These are phyloP conservation scores for Verbena officinalis DNA, from an alignment of 257 asterid species.

Conservation along the genomic window DNA sequence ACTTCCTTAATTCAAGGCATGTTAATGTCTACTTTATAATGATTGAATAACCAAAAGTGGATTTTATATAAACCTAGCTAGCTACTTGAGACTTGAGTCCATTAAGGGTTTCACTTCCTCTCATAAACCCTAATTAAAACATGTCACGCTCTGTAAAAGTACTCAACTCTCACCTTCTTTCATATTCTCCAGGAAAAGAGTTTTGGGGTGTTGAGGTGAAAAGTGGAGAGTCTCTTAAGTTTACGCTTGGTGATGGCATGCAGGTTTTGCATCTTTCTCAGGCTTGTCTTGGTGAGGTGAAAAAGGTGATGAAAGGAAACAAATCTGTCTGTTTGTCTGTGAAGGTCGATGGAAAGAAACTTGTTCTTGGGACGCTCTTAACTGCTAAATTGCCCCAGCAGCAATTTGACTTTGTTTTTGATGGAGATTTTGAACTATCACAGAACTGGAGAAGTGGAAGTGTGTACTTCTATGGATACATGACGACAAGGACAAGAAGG, in stretches of 20 bases:
- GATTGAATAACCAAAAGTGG: too few species aligned
- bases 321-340: conserved; percentile 55
- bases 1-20: too few species aligned
- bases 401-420: conserved; percentile 81
- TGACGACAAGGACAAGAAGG: conserved; percentile 54
- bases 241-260: conserved; percentile 52
- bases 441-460: conserved; percentile 84
- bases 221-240: conserved; percentile 54
- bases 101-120: conserved; percentile 28
- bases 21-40: too few species aligned
- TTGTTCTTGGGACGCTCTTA: conserved; percentile 76
- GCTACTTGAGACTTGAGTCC: too few species aligned
- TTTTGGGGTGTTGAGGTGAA: conserved; percentile 70
- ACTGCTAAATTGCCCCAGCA: conserved; percentile 85
- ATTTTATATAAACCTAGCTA: too few species aligned
- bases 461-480: conserved; percentile 76
- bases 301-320: conserved; percentile 58
- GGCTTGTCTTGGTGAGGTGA: conserved; percentile 82
- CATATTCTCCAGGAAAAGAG: conserved; percentile 35
- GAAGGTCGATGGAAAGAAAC: conserved; percentile 60
- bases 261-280: conserved; percentile 84
- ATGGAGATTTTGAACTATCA: conserved; percentile 63
- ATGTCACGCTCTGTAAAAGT: conserved; percentile 23
- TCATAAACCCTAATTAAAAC: conserved; percentile 37
- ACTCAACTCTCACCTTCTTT: conserved; percentile 20